These are phyloP conservation scores for Colletotrichum acutatum DNA, from an alignment of 2,329 filamentous ascomycete species.

Conservation along the genomic window DNA sequence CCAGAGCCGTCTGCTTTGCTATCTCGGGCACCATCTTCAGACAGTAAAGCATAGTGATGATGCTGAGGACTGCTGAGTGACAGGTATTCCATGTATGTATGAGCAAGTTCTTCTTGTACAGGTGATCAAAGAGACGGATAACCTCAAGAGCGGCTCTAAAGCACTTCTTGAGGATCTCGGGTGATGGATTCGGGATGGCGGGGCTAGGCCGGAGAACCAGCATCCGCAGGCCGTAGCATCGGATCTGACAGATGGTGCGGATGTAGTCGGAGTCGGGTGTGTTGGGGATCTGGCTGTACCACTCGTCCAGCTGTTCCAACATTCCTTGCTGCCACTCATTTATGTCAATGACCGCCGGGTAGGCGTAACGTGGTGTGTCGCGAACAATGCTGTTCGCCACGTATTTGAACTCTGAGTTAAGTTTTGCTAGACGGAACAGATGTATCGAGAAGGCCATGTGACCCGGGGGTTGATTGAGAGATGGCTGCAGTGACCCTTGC, in stretches of 20 bases:
- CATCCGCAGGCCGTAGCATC: constrained; percentile 60
- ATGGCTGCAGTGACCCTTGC: neutral
- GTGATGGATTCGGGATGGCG: constrained; percentile 58
- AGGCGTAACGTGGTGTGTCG: constrained; percentile 58
- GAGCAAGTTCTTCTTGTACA: constrained; percentile 57
- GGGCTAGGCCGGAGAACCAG: constrained; percentile 63
- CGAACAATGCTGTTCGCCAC: constrained; percentile 63
- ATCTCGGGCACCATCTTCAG: constrained; percentile 58
- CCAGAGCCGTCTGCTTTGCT: constrained; percentile 44
- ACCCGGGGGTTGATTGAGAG: neutral
- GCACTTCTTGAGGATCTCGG: constrained; percentile 52
- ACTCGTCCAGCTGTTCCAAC: constrained; percentile 51
- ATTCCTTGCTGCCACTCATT: constrained; percentile 58
- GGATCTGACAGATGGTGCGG: constrained; percentile 51
- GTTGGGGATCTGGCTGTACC: constrained; percentile 40
- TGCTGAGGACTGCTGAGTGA: constrained; percentile 59
- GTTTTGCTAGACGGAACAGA: constrained; percentile 56
- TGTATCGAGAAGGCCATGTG: constrained; percentile 54
- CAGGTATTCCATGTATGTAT: constrained; percentile 60
- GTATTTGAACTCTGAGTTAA: constrained; percentile 69
- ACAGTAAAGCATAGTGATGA: constrained; percentile 62
- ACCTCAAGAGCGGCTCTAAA: constrained; percentile 54
- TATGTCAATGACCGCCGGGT: constrained; percentile 57
- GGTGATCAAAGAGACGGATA: constrained; percentile 51
- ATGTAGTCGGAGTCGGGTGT: constrained; percentile 39